A percentile compares a stretch with the other conserved stretches of the same genome.
Conservation (phyloP, 768 basidiomycete species). For the Pulveroboletus sp. region DNA sequence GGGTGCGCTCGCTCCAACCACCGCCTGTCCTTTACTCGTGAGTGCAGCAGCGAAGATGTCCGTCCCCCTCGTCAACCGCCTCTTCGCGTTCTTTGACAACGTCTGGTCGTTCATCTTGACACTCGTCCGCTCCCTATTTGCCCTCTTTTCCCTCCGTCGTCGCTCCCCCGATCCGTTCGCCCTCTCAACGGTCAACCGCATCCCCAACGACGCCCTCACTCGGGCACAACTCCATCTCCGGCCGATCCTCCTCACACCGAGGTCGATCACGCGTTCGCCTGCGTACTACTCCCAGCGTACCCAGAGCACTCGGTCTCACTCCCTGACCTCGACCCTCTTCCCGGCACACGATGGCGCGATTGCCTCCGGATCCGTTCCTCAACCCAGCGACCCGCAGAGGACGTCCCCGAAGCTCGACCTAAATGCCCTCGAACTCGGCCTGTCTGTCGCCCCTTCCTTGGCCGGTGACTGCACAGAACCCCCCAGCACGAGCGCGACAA, state of each 20-base stretch:
- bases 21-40: background rate
- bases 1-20: background rate
- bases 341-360: background rate
- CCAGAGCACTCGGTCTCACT: slow-evolving; percentile 4
- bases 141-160: slow-evolving; percentile 15
- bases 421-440: slow-evolving; percentile 14
- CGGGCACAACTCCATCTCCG: slow-evolving; percentile 14
- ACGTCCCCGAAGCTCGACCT: slow-evolving; percentile 19
- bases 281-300: slow-evolving; percentile 1
- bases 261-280: slow-evolving; percentile 1
- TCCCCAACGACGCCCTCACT: slow-evolving; percentile 6
- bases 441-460: slow-evolving; percentile 2
- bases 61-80: background rate
- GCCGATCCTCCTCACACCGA: slow-evolving; percentile 19
- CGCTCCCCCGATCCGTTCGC: slow-evolving; percentile 8
- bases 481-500: background rate
- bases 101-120: slow-evolving; percentile 25
- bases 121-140: slow-evolving; percentile 26
- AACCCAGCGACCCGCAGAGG: slow-evolving; percentile 3
- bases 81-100: slow-evolving; percentile 15
- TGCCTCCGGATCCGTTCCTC: background rate
- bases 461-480: background rate
- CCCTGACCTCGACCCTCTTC: slow-evolving; percentile 14
- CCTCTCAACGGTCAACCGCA: slow-evolving; percentile 4
- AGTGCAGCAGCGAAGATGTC: slow-evolving; percentile 10